These are phyloP conservation scores for Penicillium occitanis DNA, from an alignment of 2,329 filamentous ascomycete genomes.

Conservation along the genomic window DNA sequence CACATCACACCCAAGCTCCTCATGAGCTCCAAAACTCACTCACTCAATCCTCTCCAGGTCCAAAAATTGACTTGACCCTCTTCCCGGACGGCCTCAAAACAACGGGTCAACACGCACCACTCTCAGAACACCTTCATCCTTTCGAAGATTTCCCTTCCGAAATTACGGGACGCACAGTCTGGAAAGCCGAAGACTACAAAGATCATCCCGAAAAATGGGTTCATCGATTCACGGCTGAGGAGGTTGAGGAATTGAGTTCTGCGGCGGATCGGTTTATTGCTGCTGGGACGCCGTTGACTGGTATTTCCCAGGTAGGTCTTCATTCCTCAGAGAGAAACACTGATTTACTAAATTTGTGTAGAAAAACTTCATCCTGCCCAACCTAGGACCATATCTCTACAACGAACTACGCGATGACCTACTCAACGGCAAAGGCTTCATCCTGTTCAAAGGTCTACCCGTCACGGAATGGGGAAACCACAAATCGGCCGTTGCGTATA, in stretches of 20 bases:
- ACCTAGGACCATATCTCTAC: slow-evolving; percentile 54
- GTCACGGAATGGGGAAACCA: slow-evolving; percentile 71
- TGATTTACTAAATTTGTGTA: slow-evolving; percentile 24
- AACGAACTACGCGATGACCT: slow-evolving; percentile 61
- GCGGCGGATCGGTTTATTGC: slow-evolving; percentile 69
- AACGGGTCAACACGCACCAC: slow-evolving; percentile 69
- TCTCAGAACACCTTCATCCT: slow-evolving; percentile 63
- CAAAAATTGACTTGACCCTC: slow-evolving; percentile 43
- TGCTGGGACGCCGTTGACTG: slow-evolving; percentile 65
- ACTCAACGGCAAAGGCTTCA: slow-evolving; percentile 85
- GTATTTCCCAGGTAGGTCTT: slow-evolving; percentile 59
- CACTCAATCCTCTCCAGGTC: neutral
- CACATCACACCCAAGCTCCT: neutral
- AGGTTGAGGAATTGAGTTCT: slow-evolving; percentile 65
- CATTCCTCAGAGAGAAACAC: neutral
- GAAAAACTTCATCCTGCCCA: slow-evolving; percentile 62
- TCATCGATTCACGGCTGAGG: slow-evolving; percentile 65
- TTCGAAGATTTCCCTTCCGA: slow-evolving; percentile 70
- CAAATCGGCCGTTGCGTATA: slow-evolving; percentile 85
- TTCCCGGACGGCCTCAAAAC: slow-evolving; percentile 68
- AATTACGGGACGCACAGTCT: slow-evolving; percentile 71
- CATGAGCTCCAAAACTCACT: slow-evolving; percentile 1
- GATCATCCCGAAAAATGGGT: slow-evolving; percentile 68
- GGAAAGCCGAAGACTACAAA: slow-evolving; percentile 65
- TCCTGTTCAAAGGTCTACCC: slow-evolving; percentile 83